A percentile compares a stretch with the other conserved stretches of the same genome.
Evolutionary conservation across 2,329 filamentous ascomycete species (phyloP).

Genomic region (Penicillium polonicum): DNA sequence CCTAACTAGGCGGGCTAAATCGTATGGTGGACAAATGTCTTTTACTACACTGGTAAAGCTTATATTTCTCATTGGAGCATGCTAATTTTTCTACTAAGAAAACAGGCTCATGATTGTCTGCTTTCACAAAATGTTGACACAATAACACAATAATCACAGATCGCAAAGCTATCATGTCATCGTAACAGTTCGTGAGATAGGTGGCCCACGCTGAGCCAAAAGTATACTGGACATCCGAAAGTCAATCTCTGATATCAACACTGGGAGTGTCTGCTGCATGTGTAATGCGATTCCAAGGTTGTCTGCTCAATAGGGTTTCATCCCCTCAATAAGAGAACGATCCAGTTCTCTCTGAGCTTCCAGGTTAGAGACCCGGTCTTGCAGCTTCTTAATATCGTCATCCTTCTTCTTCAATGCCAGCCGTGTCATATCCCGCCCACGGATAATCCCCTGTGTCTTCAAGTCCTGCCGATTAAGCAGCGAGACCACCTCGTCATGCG

Average conservation of each 20-base stretch:
- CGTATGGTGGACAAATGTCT: background rate
- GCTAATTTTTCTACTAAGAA: background rate
- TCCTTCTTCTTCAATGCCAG: conserved; percentile 63
- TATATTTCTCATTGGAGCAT: background rate
- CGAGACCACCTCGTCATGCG: conserved; percentile 37
- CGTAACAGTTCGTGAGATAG: conserved; percentile 4
- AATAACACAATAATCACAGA: background rate
- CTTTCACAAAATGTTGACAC: background rate
- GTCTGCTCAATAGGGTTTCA: background rate
- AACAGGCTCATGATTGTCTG: background rate
- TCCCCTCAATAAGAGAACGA: conserved; percentile 43
- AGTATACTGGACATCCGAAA: too few relatives aligned
- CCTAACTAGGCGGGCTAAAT: background rate
- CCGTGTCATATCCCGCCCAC: conserved; percentile 66
- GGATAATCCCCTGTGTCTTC: conserved; percentile 59
- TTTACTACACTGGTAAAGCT: background rate
- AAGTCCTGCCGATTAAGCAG: conserved; percentile 58
- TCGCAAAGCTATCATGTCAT: conserved; percentile 2
- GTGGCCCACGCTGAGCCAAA: background rate
- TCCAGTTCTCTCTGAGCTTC: conserved; percentile 58
- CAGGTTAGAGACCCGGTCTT: conserved; percentile 61
- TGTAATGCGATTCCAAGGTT: background rate
- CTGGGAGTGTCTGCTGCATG: background rate
- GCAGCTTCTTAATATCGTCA: conserved; percentile 62
- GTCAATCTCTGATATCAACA: background rate